A percentile compares a stretch with the other conserved stretches of the same genome.
phyloP scores from a whole-genome alignment of 2,329 filamentous ascomycete genomes.

The Metarhizium album region DNA sequence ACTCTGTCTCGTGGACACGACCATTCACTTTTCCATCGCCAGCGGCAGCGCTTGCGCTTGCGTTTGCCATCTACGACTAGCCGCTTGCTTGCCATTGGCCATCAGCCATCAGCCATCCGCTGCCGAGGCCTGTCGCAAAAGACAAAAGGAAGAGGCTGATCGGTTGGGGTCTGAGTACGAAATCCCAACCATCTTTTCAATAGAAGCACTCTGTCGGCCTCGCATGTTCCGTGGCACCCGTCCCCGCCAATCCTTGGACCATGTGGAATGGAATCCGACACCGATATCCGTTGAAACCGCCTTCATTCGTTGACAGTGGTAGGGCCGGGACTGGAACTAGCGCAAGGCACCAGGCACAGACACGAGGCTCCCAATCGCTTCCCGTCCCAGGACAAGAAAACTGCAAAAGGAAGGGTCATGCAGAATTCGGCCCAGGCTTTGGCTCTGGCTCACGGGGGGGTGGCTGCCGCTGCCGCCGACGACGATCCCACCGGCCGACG shows the following conservation, averaged over 20 bases:
- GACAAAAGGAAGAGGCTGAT: not conserved
- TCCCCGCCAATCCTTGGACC: not conserved
- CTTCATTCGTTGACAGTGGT: not conserved
- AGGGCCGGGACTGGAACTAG: not conserved
- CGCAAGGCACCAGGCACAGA: not conserved
- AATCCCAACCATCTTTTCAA: too few species aligned
- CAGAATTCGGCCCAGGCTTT: conserved; percentile 4
- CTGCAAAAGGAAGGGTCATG: conserved; percentile 3
- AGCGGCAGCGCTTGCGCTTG: too few species aligned
- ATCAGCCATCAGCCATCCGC: not conserved
- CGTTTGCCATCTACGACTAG: not conserved
- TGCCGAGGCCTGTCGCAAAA: not conserved
- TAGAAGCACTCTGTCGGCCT: not conserved
- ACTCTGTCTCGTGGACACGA: not conserved
- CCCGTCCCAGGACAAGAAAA: not conserved
- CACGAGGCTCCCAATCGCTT: not conserved
- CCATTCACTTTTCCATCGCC: too few species aligned
- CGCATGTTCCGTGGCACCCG: not conserved
- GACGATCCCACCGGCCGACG: conserved; percentile 23
- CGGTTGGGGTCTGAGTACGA: too few species aligned
- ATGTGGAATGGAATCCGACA: not conserved
- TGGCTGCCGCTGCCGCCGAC: conserved; percentile 24
- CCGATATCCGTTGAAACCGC: not conserved
- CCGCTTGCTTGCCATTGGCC: too few species aligned
- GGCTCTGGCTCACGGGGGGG: not conserved